A percentile compares a stretch with the other conserved stretches of the same genome.
phyloP scores from a whole-genome alignment of 495 filamentous ascomycete species.

The Hypoxylon fragiforme region DNA sequence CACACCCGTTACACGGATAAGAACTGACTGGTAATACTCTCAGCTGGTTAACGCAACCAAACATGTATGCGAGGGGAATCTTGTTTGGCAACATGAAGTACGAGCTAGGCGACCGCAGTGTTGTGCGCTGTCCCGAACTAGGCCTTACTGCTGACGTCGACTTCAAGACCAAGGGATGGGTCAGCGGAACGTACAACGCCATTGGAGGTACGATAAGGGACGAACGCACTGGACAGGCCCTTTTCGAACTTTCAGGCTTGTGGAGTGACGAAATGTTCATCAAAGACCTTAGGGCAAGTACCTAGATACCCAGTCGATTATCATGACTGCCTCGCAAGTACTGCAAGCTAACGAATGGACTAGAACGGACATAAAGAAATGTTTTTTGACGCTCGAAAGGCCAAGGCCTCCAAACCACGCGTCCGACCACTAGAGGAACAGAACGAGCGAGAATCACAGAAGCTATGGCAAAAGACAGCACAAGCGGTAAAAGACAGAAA shows the following conservation, averaged over 20 bases:
- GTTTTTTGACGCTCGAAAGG: conserved; percentile 81
- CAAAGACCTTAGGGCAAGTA: conserved; percentile 74
- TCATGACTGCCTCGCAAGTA: background rate
- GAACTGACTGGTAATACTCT: conserved; percentile 4
- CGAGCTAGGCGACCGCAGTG: conserved; percentile 95
- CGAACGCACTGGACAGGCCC: conserved; percentile 77
- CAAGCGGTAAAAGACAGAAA: conserved; percentile 79
- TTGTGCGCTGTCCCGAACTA: conserved; percentile 87
- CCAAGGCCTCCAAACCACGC: conserved; percentile 74
- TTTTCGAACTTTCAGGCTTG: conserved; percentile 87
- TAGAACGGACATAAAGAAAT: conserved; percentile 87
- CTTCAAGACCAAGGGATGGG: conserved; percentile 98
- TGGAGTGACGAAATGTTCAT: conserved; percentile 96
- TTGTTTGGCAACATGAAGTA: conserved; percentile 99
- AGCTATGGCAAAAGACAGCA: conserved; percentile 79
- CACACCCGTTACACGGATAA: background rate
- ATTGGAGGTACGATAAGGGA: conserved; percentile 93
- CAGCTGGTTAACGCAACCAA: conserved; percentile 79
- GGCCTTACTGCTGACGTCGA: conserved; percentile 90
- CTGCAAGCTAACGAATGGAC: background rate
- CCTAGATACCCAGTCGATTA: background rate
- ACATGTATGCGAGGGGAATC: conserved; percentile 98
- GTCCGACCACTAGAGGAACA: conserved; percentile 83
- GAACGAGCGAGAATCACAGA: conserved; percentile 86
- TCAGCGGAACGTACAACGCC: conserved; percentile 93